These are phyloP conservation scores for Suillus paluster DNA, from an alignment of 768 basidiomycete genomes.

Conservation along the genomic window DNA sequence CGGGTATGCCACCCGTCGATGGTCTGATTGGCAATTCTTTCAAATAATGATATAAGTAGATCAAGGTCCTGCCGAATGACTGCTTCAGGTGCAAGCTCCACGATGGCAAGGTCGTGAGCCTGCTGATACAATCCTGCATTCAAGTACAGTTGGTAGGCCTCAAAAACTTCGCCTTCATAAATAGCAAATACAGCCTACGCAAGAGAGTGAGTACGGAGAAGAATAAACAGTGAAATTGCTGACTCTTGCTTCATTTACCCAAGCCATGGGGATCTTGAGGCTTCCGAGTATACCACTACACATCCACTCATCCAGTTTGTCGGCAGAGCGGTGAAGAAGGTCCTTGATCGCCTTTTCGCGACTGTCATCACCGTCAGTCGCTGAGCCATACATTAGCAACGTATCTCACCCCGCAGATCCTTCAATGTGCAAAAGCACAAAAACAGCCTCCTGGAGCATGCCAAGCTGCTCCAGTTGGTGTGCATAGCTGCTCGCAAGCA, in stretches of 20 bases:
- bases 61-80: constrained; percentile 61
- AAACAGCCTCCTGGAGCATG: constrained; percentile 83
- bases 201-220: neutral
- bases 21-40: constrained; percentile 55
- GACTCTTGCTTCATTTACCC: constrained; percentile 93
- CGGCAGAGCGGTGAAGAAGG: constrained; percentile 71
- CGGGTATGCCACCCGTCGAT: constrained; percentile 82
- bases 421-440: constrained; percentile 90
- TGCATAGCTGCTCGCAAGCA: constrained; percentile 84
- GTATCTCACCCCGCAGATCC: constrained; percentile 70
- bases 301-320: constrained; percentile 73
- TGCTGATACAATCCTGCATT: constrained; percentile 68
- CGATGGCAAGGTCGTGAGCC: constrained; percentile 85
- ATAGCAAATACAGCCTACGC: constrained; percentile 69
- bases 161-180: constrained; percentile 62
- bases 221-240: constrained; percentile 13
- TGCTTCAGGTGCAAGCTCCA: constrained; percentile 88
- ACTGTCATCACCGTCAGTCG: constrained; percentile 45
- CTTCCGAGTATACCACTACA: constrained; percentile 72
- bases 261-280: constrained; percentile 78
- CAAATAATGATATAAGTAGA: constrained; percentile 72
- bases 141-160: constrained; percentile 79
- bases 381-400: neutral
- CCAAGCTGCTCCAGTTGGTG: constrained; percentile 82
- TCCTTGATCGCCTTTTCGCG: constrained; percentile 84